Evolutionary conservation across 805 yeast species (phyloP), one percentile per base, ranked within the genome.

Genomic region (Sungouiozyma intestinalis): DNA sequence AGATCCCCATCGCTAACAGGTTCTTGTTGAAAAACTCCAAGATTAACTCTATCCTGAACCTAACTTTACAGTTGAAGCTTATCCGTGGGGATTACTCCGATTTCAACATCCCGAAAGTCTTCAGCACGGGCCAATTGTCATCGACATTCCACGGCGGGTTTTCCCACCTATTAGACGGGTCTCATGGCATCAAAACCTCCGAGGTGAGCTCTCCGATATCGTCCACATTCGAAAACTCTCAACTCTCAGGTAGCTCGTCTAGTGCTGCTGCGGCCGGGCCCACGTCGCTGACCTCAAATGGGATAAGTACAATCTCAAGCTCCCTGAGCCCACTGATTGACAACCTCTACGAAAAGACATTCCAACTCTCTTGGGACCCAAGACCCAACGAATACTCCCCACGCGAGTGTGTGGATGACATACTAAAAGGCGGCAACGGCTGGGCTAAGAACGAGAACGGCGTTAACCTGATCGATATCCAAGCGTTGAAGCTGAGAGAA

Each of bases 11-110:
- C 3, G 67, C 79, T 2, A 70, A 81, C 47, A 68, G 84, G 47
- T 86, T 82, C 51, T 63, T 90, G 36, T 66, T 90, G 32, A 80
- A 80, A 52, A 73, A 85, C 20, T 81, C 94, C 1, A 85, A 85
- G 49, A 77, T 90, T 16, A 90, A 90, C 58, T 80, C 94, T 2
- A 81, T 85, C n/a, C 60, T 82, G 33, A 79, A 73, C 45, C 46
- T 85, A 35, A 70, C 79, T 1, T 64, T 84, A n/a, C 66, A 67
- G 4, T 60, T 83, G 50, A 68, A 66, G 35, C 54, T 68, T 36
- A 49, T 65, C 29, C 62, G 69, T 49, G 75, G 66, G 33, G 40
- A 54, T 5, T 62, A 60, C 40, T 45, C 47, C 13, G 66, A 62
- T 32, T 62, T 62, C 38, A 46, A 48, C 21, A 24, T 47, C 3